These are phyloP conservation scores for Candida smagusa DNA, from an alignment of 1,139 yeast species.

Conservation along the genomic window DNA sequence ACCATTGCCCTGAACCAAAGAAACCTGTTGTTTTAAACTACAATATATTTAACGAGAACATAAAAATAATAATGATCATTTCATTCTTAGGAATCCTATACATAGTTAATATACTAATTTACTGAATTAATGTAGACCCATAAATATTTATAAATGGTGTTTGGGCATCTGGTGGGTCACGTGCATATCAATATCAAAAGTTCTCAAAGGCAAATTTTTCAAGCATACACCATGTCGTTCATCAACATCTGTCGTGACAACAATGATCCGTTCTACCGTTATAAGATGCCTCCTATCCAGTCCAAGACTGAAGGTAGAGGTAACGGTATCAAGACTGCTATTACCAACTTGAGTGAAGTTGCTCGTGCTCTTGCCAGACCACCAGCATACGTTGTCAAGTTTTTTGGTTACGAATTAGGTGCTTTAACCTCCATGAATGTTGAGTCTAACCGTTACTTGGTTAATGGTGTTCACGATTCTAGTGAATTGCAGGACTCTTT, in stretches of 20 bases:
- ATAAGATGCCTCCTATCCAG: slow-evolving; percentile 97
- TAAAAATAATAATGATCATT: background rate
- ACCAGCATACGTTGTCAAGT: slow-evolving; percentile 85
- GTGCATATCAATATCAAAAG: background rate
- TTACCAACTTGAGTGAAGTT: slow-evolving; percentile 86
- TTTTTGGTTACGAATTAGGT: slow-evolving; percentile 94
- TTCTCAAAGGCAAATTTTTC: slow-evolving; percentile 2
- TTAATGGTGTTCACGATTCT: slow-evolving; percentile 94
- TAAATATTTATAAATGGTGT: no score
- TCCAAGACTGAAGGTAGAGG: slow-evolving; percentile 99
- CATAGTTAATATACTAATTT: slow-evolving; percentile 3
- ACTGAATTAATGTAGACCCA: background rate
- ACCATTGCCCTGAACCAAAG: slow-evolving; percentile 18
- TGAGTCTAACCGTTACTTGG: slow-evolving; percentile 80
- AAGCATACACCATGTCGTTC: slow-evolving; percentile 57
- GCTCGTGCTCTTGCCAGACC: slow-evolving; percentile 95
- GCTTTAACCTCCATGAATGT: slow-evolving; percentile 88
- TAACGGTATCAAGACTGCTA: slow-evolving; percentile 97
- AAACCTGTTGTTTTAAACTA: slow-evolving; percentile 18
- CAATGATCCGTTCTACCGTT: slow-evolving; percentile 97
- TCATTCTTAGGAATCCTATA: background rate
- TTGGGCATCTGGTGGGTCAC: background rate
- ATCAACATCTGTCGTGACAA: slow-evolving; percentile 96
- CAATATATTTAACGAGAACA: slow-evolving; percentile 1
- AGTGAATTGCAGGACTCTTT: slow-evolving; percentile 86